Conservation (phyloP, 768 basidiomycete genomes). For the Psilocybe tampanensis region DNA sequence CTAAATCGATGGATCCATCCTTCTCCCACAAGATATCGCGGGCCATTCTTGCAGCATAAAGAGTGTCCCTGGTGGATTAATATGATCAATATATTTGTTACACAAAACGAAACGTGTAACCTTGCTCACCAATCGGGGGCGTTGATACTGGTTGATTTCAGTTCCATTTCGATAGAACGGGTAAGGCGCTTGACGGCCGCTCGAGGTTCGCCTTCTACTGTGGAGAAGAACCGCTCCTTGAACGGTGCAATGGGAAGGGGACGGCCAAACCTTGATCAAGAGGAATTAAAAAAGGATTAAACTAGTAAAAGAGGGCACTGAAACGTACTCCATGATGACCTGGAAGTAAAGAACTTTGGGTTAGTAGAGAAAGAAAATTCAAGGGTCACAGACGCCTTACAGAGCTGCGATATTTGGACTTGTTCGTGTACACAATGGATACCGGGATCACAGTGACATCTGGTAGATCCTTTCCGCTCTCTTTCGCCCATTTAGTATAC, state of each 20-base stretch:
- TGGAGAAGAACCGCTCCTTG: conserved; percentile 76
- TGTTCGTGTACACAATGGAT: conserved; percentile 93
- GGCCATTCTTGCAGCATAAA: conserved; percentile 91
- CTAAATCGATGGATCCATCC: conserved; percentile 73
- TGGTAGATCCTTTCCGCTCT: conserved; percentile 49
- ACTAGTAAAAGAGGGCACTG: background rate
- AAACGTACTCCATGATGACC: conserved; percentile 74
- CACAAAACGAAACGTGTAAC: background rate
- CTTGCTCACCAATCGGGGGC: conserved; percentile 86
- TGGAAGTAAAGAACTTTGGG: conserved; percentile 24
- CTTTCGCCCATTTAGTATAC: conserved; percentile 78
- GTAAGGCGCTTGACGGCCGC: conserved; percentile 88
- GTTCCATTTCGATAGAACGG: conserved; percentile 64
- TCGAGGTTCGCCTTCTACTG: conserved; percentile 66
- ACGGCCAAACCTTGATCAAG: conserved; percentile 66
- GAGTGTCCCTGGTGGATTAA: conserved; percentile 68
- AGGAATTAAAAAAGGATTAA: conserved; percentile 5
- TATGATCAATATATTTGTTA: background rate
- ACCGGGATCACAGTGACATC: conserved; percentile 76
- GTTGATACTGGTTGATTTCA: conserved; percentile 83
- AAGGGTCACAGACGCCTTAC: conserved; percentile 47
- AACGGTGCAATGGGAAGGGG: conserved; percentile 79
- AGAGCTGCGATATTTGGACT: conserved; percentile 90
- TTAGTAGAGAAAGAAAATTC: background rate
- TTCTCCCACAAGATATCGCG: conserved; percentile 91